Evolutionary conservation across 495 filamentous ascomycete genomes (phyloP).

Genomic region (Hypomontagnella submonticulosa): DNA sequence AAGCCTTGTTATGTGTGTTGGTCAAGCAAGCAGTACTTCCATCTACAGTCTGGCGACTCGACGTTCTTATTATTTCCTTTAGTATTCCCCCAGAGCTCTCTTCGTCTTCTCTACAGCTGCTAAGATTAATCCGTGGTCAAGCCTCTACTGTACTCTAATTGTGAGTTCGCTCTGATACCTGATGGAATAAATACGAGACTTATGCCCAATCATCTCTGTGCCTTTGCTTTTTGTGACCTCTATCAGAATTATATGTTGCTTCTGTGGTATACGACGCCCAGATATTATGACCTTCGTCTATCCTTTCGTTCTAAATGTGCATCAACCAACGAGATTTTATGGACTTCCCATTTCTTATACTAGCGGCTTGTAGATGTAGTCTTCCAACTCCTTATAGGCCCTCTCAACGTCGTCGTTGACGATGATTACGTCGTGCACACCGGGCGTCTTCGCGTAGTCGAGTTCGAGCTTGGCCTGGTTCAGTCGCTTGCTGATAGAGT

Average conservation of each 20-base stretch:
- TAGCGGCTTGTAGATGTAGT: conserved; percentile 63
- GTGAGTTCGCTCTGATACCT: conserved; percentile 61
- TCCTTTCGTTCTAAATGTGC: conserved; percentile 8
- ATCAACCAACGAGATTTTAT: neutral
- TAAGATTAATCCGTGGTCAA: conserved; percentile 52
- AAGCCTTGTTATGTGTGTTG: conserved; percentile 44
- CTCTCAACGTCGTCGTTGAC: conserved; percentile 90
- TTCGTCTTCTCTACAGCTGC: conserved; percentile 48
- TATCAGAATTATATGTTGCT: conserved; percentile 9
- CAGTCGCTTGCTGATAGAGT: conserved; percentile 77
- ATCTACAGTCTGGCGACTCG: conserved; percentile 46
- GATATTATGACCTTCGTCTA: conserved; percentile 12
- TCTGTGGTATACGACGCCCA: conserved; percentile 11
- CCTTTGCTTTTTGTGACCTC: conserved; percentile 14
- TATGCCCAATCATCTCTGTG: conserved; percentile 35
- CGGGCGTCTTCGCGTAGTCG: conserved; percentile 76
- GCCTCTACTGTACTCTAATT: conserved; percentile 53
- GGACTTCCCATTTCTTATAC: neutral
- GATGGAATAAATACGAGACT: conserved; percentile 54
- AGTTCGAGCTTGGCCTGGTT: conserved; percentile 84
- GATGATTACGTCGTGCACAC: conserved; percentile 84
- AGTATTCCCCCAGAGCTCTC: conserved; percentile 50
- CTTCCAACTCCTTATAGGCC: conserved; percentile 81
- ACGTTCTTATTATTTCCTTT: conserved; percentile 52
- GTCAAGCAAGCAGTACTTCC: conserved; percentile 49